Conservation (phyloP, 139 green algal genomes). For the Zygnema cylindricum region DNA sequence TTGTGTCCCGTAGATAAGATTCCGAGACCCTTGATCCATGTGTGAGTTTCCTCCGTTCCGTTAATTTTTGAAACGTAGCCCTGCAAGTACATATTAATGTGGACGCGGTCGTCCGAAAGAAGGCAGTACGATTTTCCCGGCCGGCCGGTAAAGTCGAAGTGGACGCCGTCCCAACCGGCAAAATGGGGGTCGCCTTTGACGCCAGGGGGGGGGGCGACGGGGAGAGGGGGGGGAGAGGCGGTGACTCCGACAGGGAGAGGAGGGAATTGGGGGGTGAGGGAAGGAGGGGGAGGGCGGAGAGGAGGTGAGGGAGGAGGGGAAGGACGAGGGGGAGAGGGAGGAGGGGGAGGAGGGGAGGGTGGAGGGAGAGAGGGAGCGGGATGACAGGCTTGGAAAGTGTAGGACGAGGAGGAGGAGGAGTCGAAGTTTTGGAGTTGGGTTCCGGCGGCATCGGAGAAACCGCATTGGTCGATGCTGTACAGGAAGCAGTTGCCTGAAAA, state of each 20-base stretch:
- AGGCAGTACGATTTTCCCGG: constrained; percentile 28
- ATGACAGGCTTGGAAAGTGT: not conserved
- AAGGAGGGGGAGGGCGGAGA: not conserved
- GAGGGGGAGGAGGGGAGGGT: not conserved
- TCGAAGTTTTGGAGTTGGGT: no score
- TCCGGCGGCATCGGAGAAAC: no score
- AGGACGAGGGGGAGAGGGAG: not conserved
- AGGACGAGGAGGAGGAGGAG: not conserved
- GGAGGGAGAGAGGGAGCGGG: not conserved
- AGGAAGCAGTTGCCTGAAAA: no score
- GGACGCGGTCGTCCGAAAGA: not conserved
- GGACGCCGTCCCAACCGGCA: constrained; percentile 38
- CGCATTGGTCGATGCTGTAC: no score
- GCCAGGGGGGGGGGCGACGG: not conserved
- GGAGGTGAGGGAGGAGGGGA: constrained; percentile 1
- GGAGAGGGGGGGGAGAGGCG: not conserved
- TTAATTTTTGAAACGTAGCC: constrained; percentile 77
- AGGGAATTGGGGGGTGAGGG: constrained; percentile 21
- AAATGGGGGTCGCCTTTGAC: constrained; percentile 21
- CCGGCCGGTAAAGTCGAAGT: constrained; percentile 52
- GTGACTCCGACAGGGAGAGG: constrained; percentile 17
- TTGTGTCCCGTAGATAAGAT: constrained; percentile 38
- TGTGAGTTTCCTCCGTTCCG: constrained; percentile 19
- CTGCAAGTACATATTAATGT: constrained; percentile 87
- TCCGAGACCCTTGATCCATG: constrained; percentile 51